Conservation (phyloP, 331 rosid species). For the Quercus phellos region DNA sequence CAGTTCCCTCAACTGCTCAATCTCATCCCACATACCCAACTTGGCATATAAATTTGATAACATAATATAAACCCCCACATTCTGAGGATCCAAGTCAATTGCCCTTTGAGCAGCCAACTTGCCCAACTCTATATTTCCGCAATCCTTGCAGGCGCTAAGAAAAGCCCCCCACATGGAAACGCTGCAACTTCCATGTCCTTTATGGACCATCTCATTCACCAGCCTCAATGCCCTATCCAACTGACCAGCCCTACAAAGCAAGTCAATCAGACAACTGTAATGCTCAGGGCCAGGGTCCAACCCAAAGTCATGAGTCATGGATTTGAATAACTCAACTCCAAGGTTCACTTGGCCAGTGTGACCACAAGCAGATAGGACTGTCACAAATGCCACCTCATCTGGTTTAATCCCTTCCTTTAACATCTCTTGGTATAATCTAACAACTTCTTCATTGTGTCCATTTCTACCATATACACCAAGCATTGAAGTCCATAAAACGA, state of each 20-base stretch:
- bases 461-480: slow-evolving; percentile 70
- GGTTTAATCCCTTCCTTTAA: slow-evolving; percentile 57
- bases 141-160: slow-evolving; percentile 57
- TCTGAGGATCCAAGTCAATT: slow-evolving; percentile 59
- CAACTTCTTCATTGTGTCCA: slow-evolving; percentile 46
- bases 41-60: slow-evolving; percentile 61
- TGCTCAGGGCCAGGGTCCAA: slow-evolving; percentile 70
- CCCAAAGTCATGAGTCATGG: slow-evolving; percentile 56
- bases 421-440: slow-evolving; percentile 55
- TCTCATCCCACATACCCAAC: slow-evolving; percentile 74
- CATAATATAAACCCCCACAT: slow-evolving; percentile 50
- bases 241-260: slow-evolving; percentile 76
- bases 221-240: slow-evolving; percentile 64
- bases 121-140: slow-evolving; percentile 57
- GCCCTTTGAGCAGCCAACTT: slow-evolving; percentile 61
- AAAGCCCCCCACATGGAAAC: slow-evolving; percentile 73
- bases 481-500: slow-evolving; percentile 74
- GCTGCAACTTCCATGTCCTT: slow-evolving; percentile 25
- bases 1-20: slow-evolving; percentile 47
- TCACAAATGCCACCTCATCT: slow-evolving; percentile 59
- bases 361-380: slow-evolving; percentile 71
- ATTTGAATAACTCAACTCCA: slow-evolving; percentile 63
- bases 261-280: slow-evolving; percentile 66
- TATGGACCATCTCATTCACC: slow-evolving; percentile 29
- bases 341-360: slow-evolving; percentile 61